Base-by-base conservation (phyloP, 768 basidiomycete genomes). In the Suillus ampliporus region DNA sequence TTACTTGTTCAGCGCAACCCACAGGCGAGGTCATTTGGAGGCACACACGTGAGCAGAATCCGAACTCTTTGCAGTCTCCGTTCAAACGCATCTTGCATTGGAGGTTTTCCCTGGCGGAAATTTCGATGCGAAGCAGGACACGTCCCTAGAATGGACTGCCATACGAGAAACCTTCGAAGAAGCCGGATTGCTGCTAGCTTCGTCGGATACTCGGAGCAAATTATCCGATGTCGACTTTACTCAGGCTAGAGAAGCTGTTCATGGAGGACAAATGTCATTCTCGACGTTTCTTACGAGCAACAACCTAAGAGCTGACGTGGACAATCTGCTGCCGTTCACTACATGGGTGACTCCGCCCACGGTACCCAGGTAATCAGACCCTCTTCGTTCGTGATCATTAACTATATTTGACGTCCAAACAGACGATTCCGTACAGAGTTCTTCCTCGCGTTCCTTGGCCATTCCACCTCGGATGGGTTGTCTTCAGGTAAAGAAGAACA, bases 81-180 rank as follows among this genome's bases (percentile, higher is more conserved):
- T 60, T 31, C 52, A 65, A 37, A 68, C 31, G 14, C 54, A 21
- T 40, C 58, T 56, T 48, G 26, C 41, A 34, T 26, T 47, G 28
- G 64, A 92, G 90, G 90, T 91, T 34, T 92, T 91, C 68, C 90
- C 90, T 8, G 90, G 90, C 15, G 90, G 90, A 19, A 90, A 90
- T 71, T 81, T 78, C 46, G 90, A 91, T 76, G 65, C 78, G 53
- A 74, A 77, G 60, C 88, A 91, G 65, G 90, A 91, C 66, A 69
- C 70, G 7, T 84, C 84, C 11, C 70, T 89, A 21, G 72, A 73
- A 37, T 79, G 87, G 61, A 91, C 89, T 15, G 90, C 89, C 4
- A 86, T 91, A 48, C 82, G 90, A 19, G 90, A 92, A 75, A 88
- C 89, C 0, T 91, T 92, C 62, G 90, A 92, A 69, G 90, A 92